These are phyloP conservation scores for Penstemon newberryi DNA, from an alignment of 257 asterid species.

Conservation along the genomic window DNA sequence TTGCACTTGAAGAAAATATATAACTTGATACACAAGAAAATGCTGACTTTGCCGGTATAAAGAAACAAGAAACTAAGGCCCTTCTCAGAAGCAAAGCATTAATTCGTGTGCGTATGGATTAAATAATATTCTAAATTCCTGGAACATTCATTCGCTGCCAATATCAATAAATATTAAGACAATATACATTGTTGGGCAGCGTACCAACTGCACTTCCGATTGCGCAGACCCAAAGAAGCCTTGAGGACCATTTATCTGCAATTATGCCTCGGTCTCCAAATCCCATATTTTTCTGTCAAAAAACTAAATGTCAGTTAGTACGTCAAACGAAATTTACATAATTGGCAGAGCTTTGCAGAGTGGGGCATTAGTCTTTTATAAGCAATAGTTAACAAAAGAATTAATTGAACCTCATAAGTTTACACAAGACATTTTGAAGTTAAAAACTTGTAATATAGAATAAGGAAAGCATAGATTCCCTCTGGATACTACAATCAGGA, in stretches of 20 bases:
- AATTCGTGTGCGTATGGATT: not conserved
- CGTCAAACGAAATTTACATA: not conserved
- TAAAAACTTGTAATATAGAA: not conserved
- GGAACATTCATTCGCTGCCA: not conserved
- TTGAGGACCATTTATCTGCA: slow-evolving; percentile 83
- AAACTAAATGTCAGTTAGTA: slow-evolving; percentile 15
- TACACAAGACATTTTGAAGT: no score
- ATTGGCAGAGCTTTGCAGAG: not conserved
- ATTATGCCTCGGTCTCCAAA: slow-evolving; percentile 75
- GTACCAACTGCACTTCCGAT: slow-evolving; percentile 88
- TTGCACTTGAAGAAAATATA: slow-evolving; percentile 15
- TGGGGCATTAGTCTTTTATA: not conserved
- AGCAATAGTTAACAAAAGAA: not conserved
- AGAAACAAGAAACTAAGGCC: not conserved
- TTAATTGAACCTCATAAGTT: not conserved
- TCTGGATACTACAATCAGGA: not conserved
- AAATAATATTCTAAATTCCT: not conserved
- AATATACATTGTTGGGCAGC: slow-evolving; percentile 1
- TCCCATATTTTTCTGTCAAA: slow-evolving; percentile 59
- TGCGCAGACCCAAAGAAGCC: slow-evolving; percentile 80
- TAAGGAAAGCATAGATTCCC: not conserved
- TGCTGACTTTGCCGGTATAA: not conserved
- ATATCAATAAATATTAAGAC: not conserved
- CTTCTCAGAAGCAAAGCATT: not conserved
- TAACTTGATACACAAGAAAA: not conserved